Base-by-base conservation (phyloP, 2,329 filamentous ascomycete genomes). In the Coniochaeta prunicola region DNA sequence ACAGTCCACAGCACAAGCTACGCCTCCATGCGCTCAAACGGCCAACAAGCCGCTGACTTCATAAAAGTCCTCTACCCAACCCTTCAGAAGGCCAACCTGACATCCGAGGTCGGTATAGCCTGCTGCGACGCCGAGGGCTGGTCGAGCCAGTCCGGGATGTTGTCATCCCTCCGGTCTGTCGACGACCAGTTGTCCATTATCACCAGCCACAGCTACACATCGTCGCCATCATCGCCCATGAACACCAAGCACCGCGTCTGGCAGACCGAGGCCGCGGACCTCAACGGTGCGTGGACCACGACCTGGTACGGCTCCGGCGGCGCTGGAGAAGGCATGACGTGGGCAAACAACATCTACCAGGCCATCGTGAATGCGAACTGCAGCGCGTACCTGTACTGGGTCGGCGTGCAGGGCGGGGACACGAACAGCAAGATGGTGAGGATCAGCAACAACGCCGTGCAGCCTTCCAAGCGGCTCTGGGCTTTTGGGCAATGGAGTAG, bases 351-450 rank as follows among this genome's bases (percentile, higher is more conserved):
- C 58, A 74, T 81, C 42, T 73, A 75, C 60, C 72, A 72, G 24
- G 74, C 71, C 5, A 65, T 81, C 53, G 71, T 76, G 3, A 71
- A 75, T 55, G 70, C 71, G 4, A 76, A 77, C 61, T 68, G 76
- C 28, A 74, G 70, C 21, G 78, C 71, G 0, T 80, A 77, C 61
- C 67, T 82, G 36, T 82, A 79, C 68, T 82, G 78, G 67, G 61
- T 70, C 17, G 68, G 68, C 40, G 67, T 61, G 42, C 66, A 71
- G 60, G 62, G 63, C 6, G 60, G 68, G 48, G 66, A 67, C 40
- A 67, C 68, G 38, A 69, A 70, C 53, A 64, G 62, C 34, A 63
- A 69, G 55, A 60, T 69, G 59, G 59, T 67, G 21, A 60, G 64
- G 8, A 57, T 71, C n/a, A 61, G 59, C 50, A 62, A 61, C 57